Percentiles rank a stretch among this genome's conserved stretches.
Conservation (phyloP, 1,284 basidiomycete species). For the Trametes polyzona region DNA sequence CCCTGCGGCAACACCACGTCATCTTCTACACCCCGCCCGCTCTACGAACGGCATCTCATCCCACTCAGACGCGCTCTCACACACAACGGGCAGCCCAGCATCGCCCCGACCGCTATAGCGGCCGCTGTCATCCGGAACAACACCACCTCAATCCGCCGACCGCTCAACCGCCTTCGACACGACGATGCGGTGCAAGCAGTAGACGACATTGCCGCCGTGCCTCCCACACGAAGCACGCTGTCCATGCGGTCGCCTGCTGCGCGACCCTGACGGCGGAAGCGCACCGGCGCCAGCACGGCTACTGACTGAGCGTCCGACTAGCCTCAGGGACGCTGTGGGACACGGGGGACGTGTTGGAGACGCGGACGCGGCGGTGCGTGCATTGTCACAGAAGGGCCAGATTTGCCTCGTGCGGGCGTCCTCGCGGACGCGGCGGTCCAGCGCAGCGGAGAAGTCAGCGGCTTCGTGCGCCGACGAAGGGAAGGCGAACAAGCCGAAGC, state of each 20-base stretch:
- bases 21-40: background rate
- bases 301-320: background rate
- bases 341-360: too few relatives aligned
- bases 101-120: background rate
- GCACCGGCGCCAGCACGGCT: background rate
- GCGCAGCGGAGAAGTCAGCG: background rate
- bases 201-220: background rate
- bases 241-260: slow-evolving; percentile 10
- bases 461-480: background rate
- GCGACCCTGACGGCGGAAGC: background rate
- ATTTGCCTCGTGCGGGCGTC: background rate
- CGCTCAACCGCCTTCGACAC: background rate
- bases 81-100: slow-evolving; percentile 10
- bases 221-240: slow-evolving; percentile 10
- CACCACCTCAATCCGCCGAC: background rate
- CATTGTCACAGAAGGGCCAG: background rate
- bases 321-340: slow-evolving; percentile 3
- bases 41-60: slow-evolving; percentile 20
- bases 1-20: too few relatives aligned
- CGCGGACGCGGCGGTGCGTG: background rate
- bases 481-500: background rate
- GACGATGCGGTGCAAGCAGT: background rate
- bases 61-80: background rate
- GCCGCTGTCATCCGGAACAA: background rate
- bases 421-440: background rate